Base-by-base conservation (phyloP, 352 stramenopile genomes). In the Globisporangium emineosum region DNA sequence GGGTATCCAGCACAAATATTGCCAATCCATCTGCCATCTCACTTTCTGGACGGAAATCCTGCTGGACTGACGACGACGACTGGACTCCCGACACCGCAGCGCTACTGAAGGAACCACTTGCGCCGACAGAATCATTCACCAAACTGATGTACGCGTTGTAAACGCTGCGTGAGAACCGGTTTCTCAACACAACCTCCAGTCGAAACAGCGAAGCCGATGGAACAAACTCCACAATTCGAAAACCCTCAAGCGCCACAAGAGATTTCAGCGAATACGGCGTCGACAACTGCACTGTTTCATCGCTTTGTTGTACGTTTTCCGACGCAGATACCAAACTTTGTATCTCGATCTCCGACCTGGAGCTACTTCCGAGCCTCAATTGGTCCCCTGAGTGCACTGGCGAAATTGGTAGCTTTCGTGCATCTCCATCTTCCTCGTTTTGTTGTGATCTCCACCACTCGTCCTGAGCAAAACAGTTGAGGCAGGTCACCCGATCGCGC, bases 381-480 rank as follows among this genome's bases (percentile, higher is more conserved):
- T 30, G n/a, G 2, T 15, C 30, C 27, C 25, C 27, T 61, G 27
- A 10, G 25, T 49, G 30, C 6, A 33, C 21, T 21, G 58, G 15
- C 32, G 15, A 5, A 3, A 57, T 9, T 6, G 13, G 61, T 13
- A 60, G 21, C 12, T 1, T 29, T 35, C 37, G 32, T 21, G 60
- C 7, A 17, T n/a, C 17, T 1, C 5, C 21, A 19, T n/a, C 43
- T 37, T n/a, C 37, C 15, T 29, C 33, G 10, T 45, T 5, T 33
- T 60, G 57, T 23, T 49, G 35, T 1, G 58, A 47, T 56, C 52
- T 58, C 66, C 69, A 68, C 69, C 69, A 81, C 25, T 73, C 60
- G 45, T 52, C 61, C 5, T 66, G 33, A 2, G 86, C 70, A 23
- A 89, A 62, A 3, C 69, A 57, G 35, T 84, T 75, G 12, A 90